A percentile compares a stretch with the other conserved stretches of the same genome.
Conservation (phyloP, 2,329 filamentous ascomycete species). For the Alternaria conjuncta region DNA sequence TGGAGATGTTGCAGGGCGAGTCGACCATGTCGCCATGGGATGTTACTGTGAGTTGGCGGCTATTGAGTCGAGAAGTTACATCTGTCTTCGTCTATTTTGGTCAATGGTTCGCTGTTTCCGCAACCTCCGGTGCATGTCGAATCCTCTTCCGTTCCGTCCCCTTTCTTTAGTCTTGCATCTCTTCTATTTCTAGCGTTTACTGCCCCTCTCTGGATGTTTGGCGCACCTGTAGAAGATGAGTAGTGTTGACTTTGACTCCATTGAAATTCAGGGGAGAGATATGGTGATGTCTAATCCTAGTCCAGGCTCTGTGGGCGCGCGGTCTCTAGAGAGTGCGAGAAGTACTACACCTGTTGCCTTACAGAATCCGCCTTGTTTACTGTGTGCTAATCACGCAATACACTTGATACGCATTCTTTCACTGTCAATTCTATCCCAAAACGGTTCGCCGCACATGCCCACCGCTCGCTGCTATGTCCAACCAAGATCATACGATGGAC, state of each 20-base stretch:
- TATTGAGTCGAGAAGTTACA: neutral
- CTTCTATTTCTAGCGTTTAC: neutral
- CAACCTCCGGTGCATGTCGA: neutral
- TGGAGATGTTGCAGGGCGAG: neutral
- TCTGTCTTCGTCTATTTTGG: neutral
- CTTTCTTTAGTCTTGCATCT: neutral
- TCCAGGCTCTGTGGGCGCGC: fast-evolving
- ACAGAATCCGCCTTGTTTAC: neutral
- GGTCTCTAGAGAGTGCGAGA: neutral
- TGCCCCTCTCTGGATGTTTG: neutral
- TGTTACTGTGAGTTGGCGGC: neutral
- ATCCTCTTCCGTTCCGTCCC: neutral
- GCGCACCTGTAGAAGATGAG: neutral
- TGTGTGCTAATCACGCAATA: neutral
- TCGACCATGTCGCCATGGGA: neutral
- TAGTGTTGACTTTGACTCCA: neutral
- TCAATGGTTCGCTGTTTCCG: neutral
- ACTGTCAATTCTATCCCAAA: neutral
- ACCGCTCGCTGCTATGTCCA: neutral
- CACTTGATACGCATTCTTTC: neutral
- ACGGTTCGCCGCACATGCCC: neutral
- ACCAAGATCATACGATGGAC: fast-evolving
- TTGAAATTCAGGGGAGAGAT: neutral
- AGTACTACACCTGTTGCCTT: neutral
- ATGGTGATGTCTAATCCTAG: neutral